Conservation (phyloP, 2,329 filamentous ascomycete species). For the Teratosphaeria zuluensis region DNA sequence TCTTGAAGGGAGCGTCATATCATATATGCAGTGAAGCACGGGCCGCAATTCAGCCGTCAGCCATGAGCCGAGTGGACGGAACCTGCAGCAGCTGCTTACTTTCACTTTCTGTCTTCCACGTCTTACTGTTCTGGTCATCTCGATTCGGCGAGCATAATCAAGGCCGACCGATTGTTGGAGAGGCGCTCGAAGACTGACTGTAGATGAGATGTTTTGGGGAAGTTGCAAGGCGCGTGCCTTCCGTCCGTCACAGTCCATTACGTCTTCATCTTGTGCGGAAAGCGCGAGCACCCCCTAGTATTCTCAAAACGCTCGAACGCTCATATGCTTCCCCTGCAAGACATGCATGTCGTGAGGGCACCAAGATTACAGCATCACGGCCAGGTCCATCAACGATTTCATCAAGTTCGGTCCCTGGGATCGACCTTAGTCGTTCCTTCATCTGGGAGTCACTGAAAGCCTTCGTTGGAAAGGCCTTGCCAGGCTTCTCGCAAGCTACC, state of each 20-base stretch:
- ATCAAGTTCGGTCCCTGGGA: not conserved
- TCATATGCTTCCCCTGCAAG: not conserved
- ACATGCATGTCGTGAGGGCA: not conserved
- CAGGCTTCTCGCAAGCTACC: too few species aligned
- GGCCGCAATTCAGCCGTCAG: not conserved
- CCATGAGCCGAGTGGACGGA: too few species aligned
- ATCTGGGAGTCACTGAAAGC: not conserved
- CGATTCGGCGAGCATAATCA: not conserved
- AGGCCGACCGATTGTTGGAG: not conserved
- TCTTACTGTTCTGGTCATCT: too few species aligned
- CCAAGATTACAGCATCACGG: not conserved
- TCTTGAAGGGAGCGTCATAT: too few species aligned
- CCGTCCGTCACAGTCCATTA: not conserved
- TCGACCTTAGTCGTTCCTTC: not conserved
- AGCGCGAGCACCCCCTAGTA: not conserved
- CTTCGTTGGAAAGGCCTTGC: not conserved
- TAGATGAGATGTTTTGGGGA: not conserved
- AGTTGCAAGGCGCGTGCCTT: not conserved
- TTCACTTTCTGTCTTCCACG: too few species aligned
- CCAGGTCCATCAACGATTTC: not conserved
- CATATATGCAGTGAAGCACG: too few species aligned
- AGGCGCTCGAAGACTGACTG: not conserved
- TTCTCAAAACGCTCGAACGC: not conserved
- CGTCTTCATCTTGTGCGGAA: not conserved
- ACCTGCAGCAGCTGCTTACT: too few species aligned